Conservation (phyloP, 345 rosid species). For the Cardiospermum halicacabum region DNA sequence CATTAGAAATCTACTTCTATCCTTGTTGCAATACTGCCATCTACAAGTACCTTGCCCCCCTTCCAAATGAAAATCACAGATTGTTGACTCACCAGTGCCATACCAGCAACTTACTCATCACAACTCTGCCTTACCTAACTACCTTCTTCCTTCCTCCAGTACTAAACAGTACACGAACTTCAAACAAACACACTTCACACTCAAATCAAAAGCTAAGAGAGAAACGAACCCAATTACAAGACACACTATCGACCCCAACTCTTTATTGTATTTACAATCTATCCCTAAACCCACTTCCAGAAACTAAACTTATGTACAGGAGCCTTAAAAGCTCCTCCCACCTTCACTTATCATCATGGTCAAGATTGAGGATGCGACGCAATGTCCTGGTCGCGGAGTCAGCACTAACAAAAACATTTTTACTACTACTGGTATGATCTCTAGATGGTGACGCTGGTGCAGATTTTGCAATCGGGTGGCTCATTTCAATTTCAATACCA, state of each 20-base stretch:
- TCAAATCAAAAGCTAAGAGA: slow-evolving; percentile 24
- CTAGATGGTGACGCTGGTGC: slow-evolving; percentile 87
- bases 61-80: slow-evolving; percentile 24
- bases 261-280: slow-evolving; percentile 50
- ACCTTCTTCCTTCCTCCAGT: not conserved
- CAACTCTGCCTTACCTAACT: too few relatives aligned
- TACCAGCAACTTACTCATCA: not conserved
- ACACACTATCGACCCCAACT: slow-evolving; percentile 22
- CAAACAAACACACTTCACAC: not conserved
- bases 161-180: not conserved
- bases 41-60: slow-evolving; percentile 12
- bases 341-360: slow-evolving; percentile 51
- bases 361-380: slow-evolving; percentile 95
- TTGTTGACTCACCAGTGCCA: slow-evolving; percentile 29
- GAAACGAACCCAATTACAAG: slow-evolving; percentile 24
- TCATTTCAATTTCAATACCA: slow-evolving; percentile 37
- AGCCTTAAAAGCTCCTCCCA: slow-evolving; percentile 31
- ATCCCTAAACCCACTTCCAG: slow-evolving; percentile 33
- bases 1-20: slow-evolving; percentile 13
- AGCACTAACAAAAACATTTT: slow-evolving; percentile 43
- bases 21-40: slow-evolving; percentile 16
- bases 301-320: slow-evolving; percentile 40
- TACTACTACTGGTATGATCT: slow-evolving; percentile 33
- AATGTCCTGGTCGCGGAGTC: slow-evolving; percentile 83
- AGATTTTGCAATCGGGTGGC: slow-evolving; percentile 54